A percentile compares a stretch with the other conserved stretches of the same genome.
Evolutionary conservation across 1,284 basidiomycete genomes (phyloP).

Genomic region (Schizopora paradoxa): DNA sequence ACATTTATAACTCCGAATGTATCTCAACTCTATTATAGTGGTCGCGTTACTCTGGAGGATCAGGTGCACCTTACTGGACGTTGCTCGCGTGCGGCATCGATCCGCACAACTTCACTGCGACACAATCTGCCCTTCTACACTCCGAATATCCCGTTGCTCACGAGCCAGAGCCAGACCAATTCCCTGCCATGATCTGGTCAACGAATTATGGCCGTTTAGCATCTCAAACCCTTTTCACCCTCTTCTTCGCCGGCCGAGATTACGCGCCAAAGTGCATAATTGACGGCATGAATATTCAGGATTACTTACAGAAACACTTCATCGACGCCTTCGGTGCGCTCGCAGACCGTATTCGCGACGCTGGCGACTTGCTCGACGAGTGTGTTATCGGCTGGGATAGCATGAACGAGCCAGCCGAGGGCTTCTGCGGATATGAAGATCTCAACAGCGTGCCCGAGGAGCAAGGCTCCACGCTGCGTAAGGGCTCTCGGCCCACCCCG

Average conservation of each 20-base stretch:
- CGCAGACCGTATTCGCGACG: conserved; percentile 69
- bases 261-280: conserved; percentile 91
- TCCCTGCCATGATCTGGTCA: conserved; percentile 95
- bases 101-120: conserved; percentile 78
- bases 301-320: conserved; percentile 87
- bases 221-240: conserved; percentile 86
- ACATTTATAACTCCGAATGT: too few species aligned
- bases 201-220: conserved; percentile 92
- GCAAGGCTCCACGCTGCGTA: conserved; percentile 72
- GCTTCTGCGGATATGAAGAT: conserved; percentile 74
- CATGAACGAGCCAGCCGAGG: conserved; percentile 92
- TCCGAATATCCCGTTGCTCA: conserved; percentile 75
- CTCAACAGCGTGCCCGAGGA: conserved; percentile 59
- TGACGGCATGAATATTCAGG: conserved; percentile 91
- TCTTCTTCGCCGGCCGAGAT: conserved; percentile 90
- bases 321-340: conserved; percentile 73
- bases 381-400: conserved; percentile 97
- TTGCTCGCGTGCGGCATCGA: conserved; percentile 89
- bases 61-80: conserved; percentile 95
- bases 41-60: conserved; percentile 96
- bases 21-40: conserved; percentile 50
- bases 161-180: conserved; percentile 59
- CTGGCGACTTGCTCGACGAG: conserved; percentile 74
- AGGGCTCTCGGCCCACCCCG: conserved; percentile 84
- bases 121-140: conserved; percentile 84